Evolutionary conservation across 2,329 filamentous ascomycete species (phyloP), one percentile per base, ranked within the genome.

Genomic region (Fusarium incarnatum): DNA sequence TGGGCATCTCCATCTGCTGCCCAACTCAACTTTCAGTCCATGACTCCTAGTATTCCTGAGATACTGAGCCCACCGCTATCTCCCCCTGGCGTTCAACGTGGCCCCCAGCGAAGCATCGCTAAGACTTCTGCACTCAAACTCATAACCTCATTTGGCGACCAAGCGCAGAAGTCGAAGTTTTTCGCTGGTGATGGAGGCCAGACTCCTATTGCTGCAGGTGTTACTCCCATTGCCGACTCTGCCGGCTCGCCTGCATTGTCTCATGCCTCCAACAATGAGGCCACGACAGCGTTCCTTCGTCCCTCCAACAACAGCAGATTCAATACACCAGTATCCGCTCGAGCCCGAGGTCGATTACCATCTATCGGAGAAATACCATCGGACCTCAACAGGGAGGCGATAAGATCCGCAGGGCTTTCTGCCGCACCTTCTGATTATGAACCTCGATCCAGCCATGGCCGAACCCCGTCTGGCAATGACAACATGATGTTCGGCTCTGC

Each of bases 91-190:
- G 76, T 89, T 53, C 87, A 86, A 65, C 85, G 83, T 65, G 87
- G 87, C 3, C 87, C 88, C 56, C 84, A 88, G 77, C 82, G 87
- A 68, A 87, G 86, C 81, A 89, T 93, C 54, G 89, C 91, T 15
- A 97, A 97, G 82, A 91, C 91, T 28, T 93, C 94, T 12, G 89
- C 95, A 0, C 83, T 98, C 64, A 97, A 97, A 79, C 87, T 98
- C 3, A 97, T 98, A 74, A 98, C 96, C 1, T 91, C 92, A 0
- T 98, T 99, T 75, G 92, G 89, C 10, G 88, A 90, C 49, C 84
- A 84, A 47, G 82, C 81, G 7, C 83, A 84, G 23, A 90, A 91
- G 67, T 88, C 90, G 56, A 89, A 88, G 79, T 89, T 93, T 80
- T 88, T 90, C 72, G 82, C 83, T 1, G 81, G 79, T 8, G 88